Evolutionary conservation across 495 filamentous ascomycete genomes (phyloP), one percentile per base, ranked within the genome.

Genomic region (Penicillium egyptiacum): DNA sequence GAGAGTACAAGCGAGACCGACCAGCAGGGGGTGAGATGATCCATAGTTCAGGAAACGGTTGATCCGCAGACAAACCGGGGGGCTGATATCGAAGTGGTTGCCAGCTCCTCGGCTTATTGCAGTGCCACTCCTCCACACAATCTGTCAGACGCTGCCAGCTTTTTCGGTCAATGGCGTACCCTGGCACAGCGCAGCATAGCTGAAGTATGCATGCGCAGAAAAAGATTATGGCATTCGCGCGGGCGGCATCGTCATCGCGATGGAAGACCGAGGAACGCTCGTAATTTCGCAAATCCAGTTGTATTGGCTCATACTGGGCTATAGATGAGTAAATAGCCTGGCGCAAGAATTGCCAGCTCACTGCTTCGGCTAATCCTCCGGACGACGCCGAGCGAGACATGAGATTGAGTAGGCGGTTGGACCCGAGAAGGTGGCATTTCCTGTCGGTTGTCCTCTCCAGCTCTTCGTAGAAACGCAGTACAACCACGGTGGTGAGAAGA

Each of bases 21-120:
- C 72, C 68, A 14, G 70, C 72, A 26, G 70, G 66, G 1, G 67
- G 67, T 25, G 72, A 73, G 58, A 73, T 70, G 53, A 75, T 70
- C 72, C 72, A 75, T 47, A 72, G 46, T 54, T 75, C 72, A 42
- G 72, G 72, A 55, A 75, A 75, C 1, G 72, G 72, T 20, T 62
- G 58, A 37, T 66, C 52, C 4, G 54, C 58, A 5, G 57, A 42
- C 28, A 65, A 37, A 51, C 67, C 58, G 0, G 68, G 58, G 17
- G 60, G 57, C 43, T 72, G 58, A 37, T 71, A 71, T 40, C 69
- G 69, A n/a, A 75, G 39, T 12, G 70, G 72, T 40, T 75, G 70
- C 72, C 72, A 75, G 49, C 64, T 71, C 4, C 60, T 60, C 4
- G 72, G 70, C 45, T 62, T 67, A 3, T 56, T 54, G 0, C 46